These are phyloP conservation scores for Saccharomyces kudriavzevii DNA, from an alignment of 805 yeast species.

Conservation along the genomic window DNA sequence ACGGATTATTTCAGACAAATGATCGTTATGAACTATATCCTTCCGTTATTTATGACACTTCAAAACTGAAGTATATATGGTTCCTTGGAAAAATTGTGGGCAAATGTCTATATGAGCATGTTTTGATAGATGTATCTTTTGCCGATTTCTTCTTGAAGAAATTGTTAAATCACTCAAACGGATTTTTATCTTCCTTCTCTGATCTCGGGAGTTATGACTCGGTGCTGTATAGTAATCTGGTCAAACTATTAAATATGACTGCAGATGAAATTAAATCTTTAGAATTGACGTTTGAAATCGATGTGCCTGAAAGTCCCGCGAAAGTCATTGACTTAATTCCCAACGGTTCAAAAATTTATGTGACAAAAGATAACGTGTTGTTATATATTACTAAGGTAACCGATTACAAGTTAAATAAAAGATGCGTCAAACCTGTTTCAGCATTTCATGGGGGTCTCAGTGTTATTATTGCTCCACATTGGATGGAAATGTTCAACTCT, in stretches of 20 bases:
- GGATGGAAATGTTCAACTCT: conserved; percentile 83
- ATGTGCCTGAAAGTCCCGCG: conserved; percentile 33
- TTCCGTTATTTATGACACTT: conserved; percentile 15
- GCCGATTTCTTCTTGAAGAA: conserved; percentile 78
- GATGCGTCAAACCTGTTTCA: conserved; percentile 49
- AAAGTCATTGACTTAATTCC: conserved; percentile 52
- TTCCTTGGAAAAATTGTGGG: conserved; percentile 83
- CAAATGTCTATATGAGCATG: conserved; percentile 77
- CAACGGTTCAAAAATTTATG: conserved; percentile 49
- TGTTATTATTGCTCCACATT: conserved; percentile 56
- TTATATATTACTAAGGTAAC: conserved; percentile 73
- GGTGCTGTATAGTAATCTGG: conserved; percentile 55
- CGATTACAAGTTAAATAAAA: conserved; percentile 64
- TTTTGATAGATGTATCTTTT: conserved; percentile 73
- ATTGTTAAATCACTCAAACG: conserved; percentile 40
- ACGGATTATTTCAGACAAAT: conserved; percentile 36
- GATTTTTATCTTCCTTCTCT: conserved; percentile 48
- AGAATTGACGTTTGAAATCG: conserved; percentile 62
- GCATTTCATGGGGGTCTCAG: conserved; percentile 62
- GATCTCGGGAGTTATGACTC: conserved; percentile 68
- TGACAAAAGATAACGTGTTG: conserved; percentile 51
- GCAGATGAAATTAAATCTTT: conserved; percentile 45
- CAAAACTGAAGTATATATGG: conserved; percentile 33
- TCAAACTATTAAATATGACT: conserved; percentile 49
- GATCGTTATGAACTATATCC: conserved; percentile 64